Evolutionary conservation across 352 stramenopile species (phyloP).

Genomic region (Phytophthora sp.): DNA sequence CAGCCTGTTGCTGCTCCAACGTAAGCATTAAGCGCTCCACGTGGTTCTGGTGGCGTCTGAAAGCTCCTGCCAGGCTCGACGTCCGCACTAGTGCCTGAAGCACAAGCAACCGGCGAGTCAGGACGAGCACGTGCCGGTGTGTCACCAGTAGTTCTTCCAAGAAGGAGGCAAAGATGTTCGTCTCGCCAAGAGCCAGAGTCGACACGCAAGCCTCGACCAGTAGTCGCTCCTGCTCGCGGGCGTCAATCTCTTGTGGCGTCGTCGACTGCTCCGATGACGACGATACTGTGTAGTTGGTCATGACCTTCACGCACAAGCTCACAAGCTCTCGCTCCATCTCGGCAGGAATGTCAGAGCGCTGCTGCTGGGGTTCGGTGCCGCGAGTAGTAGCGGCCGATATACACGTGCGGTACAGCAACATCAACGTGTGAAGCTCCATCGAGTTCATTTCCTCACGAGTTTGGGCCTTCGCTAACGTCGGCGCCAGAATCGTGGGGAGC

Average conservation of each 20-base stretch:
- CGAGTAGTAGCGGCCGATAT: conserved; percentile 44
- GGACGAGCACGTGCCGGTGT: conserved; percentile 7
- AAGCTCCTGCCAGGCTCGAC: conserved; percentile 37
- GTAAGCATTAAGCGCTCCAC: conserved; percentile 30
- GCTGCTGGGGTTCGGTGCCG: conserved; percentile 22
- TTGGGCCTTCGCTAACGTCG: conserved; percentile 60
- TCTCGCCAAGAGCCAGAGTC: conserved; percentile 34
- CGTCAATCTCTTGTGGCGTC: conserved; percentile 22
- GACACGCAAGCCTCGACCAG: conserved; percentile 38
- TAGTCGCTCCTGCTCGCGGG: conserved; percentile 31
- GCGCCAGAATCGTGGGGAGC: conserved; percentile 71
- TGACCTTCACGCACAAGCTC: conserved; percentile 27
- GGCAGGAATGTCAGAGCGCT: conserved; percentile 46
- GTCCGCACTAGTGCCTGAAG: conserved; percentile 62
- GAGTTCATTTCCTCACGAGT: conserved; percentile 41
- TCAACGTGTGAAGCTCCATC: conserved; percentile 63
- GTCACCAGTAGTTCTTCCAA: conserved; percentile 31
- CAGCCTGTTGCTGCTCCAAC: conserved; percentile 33
- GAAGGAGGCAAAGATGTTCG: conserved; percentile 34
- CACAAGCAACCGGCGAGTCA: conserved; percentile 38
- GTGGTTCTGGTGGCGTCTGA: conserved; percentile 46
- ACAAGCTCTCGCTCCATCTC: conserved; percentile 55
- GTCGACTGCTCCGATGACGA: conserved; percentile 16
- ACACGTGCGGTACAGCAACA: conserved; percentile 66
- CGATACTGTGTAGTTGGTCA: conserved; percentile 20